Base-by-base conservation (phyloP, 1,139 yeast genomes). In the Hyphopichia pseudoburtonii region DNA sequence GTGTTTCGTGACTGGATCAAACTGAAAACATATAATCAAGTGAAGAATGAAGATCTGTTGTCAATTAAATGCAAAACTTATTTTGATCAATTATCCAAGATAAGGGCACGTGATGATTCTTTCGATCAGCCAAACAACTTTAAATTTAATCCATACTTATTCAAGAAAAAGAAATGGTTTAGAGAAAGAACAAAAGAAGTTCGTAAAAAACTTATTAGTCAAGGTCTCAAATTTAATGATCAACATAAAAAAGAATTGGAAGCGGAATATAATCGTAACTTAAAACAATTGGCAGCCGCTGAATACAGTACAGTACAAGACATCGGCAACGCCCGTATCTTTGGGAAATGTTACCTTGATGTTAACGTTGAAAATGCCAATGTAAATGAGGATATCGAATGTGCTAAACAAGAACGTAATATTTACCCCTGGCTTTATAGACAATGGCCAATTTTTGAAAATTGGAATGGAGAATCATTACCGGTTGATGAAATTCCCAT, bases 281-380 rank as follows among this genome's bases (percentile, higher is more conserved):
- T 47, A 3, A 22, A 27, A 4, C 26, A 38, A 21, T 45, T 60
- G n/a, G 45, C 55, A 3, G 41, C 41, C 3, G 46, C 48, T 34
- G 71, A 67, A 41, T 34, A 41, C 10, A 33, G 44, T n/a, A 42
- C 58, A 8, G 42, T 50, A 11, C 46, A 45, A 27, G 58, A 58
- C 11, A 41, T 64, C 28, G 50, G 47, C 31, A 64, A 63, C 40
- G 50, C 54, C 47, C 47, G 66, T 34, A 48, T 64, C 2, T 63
- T 54, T 46, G 72, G 71, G 3, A 51, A 54, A 35, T 66, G 72
- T 34, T 54, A 51, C 22, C n/a, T n/a, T n/a, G n/a, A n/a, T n/a
- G n/a, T n/a, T n/a, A n/a, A n/a, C n/a, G 25, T 50, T 5, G 46
- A 42, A 16, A 36, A 38, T 7, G 26, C 11, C 8, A 16, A 5